Conservation (phyloP, 768 basidiomycete genomes). For the Mrakia hoshinonis region DNA sequence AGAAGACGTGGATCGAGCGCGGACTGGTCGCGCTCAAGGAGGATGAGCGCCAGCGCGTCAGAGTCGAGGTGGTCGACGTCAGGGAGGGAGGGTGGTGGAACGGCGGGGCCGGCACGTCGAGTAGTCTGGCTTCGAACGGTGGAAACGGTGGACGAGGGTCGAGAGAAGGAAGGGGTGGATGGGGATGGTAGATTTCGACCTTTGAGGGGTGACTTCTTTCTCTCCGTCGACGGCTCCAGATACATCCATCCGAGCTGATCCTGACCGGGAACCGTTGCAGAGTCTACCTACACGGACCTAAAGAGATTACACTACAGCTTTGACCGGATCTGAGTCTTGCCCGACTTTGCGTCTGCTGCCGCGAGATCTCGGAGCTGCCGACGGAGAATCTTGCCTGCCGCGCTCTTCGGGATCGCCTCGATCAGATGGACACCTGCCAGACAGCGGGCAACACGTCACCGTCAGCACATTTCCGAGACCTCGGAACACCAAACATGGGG, state of each 20-base stretch:
- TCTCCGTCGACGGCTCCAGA: no score
- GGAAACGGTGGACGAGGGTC: background rate
- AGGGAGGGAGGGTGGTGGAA: background rate
- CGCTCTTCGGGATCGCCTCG: slow-evolving; percentile 63
- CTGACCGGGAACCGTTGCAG: no score
- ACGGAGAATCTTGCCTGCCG: slow-evolving; percentile 79
- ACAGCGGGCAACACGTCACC: background rate
- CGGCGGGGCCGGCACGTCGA: background rate
- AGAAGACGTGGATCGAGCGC: slow-evolving; percentile 11
- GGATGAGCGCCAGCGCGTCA: background rate
- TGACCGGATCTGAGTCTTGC: background rate
- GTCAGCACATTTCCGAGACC: background rate
- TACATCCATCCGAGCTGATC: no score
- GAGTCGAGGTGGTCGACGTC: background rate
- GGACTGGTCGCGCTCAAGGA: background rate
- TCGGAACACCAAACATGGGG: background rate
- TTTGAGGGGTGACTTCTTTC: no score
- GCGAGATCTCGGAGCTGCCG: slow-evolving; percentile 64
- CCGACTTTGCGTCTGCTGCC: background rate
- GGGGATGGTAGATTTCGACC: background rate
- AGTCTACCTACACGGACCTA: no score
- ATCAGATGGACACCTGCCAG: slow-evolving; percentile 44
- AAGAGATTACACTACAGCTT: background rate
- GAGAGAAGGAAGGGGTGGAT: background rate
- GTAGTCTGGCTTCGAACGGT: background rate